Evolutionary conservation across 257 asterid species (phyloP).

Genomic region (Datura wrightii): DNA sequence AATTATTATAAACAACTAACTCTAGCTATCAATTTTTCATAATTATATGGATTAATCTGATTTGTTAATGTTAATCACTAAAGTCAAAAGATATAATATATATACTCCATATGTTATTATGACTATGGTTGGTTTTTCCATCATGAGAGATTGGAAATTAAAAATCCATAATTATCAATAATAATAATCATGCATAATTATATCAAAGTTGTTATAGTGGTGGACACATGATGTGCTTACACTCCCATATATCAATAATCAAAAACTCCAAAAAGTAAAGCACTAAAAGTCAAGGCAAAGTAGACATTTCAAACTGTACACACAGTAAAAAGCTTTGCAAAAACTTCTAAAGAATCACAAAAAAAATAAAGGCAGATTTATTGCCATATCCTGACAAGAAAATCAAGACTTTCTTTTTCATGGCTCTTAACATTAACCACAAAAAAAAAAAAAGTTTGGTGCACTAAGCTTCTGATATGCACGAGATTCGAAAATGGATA

Average conservation of each 20-base stretch:
- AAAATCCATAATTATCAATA: background rate
- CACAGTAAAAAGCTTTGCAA: slow-evolving; percentile 30
- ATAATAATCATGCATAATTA: slow-evolving; percentile 29
- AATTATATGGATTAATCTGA: background rate
- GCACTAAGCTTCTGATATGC: background rate
- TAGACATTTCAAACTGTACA: slow-evolving; percentile 39
- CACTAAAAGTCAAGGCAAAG: slow-evolving; percentile 34
- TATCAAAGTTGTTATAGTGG: slow-evolving; percentile 21
- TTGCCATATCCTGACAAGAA: slow-evolving; percentile 30
- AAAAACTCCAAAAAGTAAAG: slow-evolving; percentile 15
- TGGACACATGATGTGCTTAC: slow-evolving; percentile 28
- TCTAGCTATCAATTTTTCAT: background rate
- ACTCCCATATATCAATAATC: background rate
- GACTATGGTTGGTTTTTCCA: slow-evolving; percentile 25
- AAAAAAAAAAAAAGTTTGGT: background rate
- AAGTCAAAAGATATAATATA: background rate
- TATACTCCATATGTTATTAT: slow-evolving; percentile 3
- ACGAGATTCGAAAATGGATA: accelerated
- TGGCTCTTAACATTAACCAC: slow-evolving; percentile 27
- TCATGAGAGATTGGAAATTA: background rate
- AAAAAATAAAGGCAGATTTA: slow-evolving; percentile 35
- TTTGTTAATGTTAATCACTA: background rate
- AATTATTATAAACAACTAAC: background rate
- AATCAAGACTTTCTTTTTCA: slow-evolving; percentile 21
- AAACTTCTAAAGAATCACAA: slow-evolving; percentile 28